These are phyloP conservation scores for Penicillium cataractarum DNA, from an alignment of 495 filamentous ascomycete species.

Conservation along the genomic window DNA sequence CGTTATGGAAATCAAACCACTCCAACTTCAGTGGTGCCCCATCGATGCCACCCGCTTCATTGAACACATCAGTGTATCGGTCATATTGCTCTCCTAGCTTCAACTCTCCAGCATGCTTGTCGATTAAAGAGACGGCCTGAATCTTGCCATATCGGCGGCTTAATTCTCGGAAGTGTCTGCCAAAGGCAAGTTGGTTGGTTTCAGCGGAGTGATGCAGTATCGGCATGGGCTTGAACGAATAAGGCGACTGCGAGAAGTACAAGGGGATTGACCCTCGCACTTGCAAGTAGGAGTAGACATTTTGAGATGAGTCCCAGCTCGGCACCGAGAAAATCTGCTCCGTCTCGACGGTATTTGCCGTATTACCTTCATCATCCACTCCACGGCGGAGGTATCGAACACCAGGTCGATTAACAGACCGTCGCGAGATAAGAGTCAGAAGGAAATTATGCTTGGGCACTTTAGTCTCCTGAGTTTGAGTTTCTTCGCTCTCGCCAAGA, in stretches of 20 bases:
- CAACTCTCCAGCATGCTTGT: slow-evolving; percentile 79
- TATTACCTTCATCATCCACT: slow-evolving; percentile 82
- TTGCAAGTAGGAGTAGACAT: slow-evolving; percentile 82
- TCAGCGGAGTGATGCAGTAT: slow-evolving; percentile 75
- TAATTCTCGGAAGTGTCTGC: slow-evolving; percentile 73
- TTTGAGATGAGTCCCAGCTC: slow-evolving; percentile 61
- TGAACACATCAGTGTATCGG: slow-evolving; percentile 61
- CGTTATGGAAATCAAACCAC: slow-evolving; percentile 95
- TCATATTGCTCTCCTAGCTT: slow-evolving; percentile 79
- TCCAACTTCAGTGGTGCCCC: slow-evolving; percentile 67
- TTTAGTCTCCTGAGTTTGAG: slow-evolving; percentile 27
- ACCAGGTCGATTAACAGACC: slow-evolving; percentile 82
- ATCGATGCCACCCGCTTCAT: slow-evolving; percentile 60
- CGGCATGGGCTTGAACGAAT: slow-evolving; percentile 87
- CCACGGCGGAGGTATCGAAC: slow-evolving; percentile 91
- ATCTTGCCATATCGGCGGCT: slow-evolving; percentile 69
- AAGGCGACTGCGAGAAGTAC: slow-evolving; percentile 92
- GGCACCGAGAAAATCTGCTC: slow-evolving; percentile 83
- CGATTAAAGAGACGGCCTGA: slow-evolving; percentile 82
- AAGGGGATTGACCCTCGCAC: slow-evolving; percentile 85
- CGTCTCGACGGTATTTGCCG: slow-evolving; percentile 91
- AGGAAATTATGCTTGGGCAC: slow-evolving; percentile 56
- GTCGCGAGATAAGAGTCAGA: slow-evolving; percentile 84
- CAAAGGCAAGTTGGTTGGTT: slow-evolving; percentile 76
- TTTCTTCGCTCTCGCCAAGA: slow-evolving; percentile 38